phyloP scores from a whole-genome alignment of 108 stramenopile genomes.

The Conticribra weissflogii region DNA sequence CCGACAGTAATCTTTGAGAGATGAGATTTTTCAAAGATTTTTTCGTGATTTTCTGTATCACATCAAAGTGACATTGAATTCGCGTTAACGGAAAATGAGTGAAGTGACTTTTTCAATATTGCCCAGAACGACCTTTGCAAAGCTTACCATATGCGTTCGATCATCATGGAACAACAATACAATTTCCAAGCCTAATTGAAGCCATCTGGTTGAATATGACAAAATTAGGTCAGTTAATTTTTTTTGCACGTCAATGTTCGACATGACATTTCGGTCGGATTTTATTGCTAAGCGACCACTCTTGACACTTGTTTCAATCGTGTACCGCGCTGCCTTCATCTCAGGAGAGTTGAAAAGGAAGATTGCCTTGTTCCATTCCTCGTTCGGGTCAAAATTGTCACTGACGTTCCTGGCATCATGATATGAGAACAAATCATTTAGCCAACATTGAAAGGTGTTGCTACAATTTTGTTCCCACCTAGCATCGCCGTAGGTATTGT shows the following conservation, averaged over 20 bases:
- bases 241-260: constrained; percentile 75
- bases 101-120: background rate
- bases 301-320: constrained; percentile 68
- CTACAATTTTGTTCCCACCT: background rate
- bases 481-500: background rate
- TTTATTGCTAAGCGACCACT: constrained; percentile 77
- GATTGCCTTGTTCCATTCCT: constrained; percentile 32
- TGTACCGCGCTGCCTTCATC: constrained; percentile 46
- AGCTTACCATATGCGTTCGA: constrained; percentile 13
- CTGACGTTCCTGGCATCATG: background rate
- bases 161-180: constrained; percentile 75
- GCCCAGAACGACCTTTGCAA: background rate
- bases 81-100: too few relatives aligned
- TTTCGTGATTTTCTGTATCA: constrained; percentile 41
- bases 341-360: constrained; percentile 50
- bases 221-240: constrained; percentile 73
- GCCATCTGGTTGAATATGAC: constrained; percentile 90
- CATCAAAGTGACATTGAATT: too few relatives aligned
- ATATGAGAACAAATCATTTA: background rate
- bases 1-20: constrained; percentile 68
- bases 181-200: constrained; percentile 87
- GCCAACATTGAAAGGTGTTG: background rate
- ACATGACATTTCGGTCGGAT: constrained; percentile 82
- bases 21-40: constrained; percentile 63
- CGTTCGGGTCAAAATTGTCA: constrained; percentile 10